Conservation (phyloP, 345 rosid genomes). For the Moringa oleifera region DNA sequence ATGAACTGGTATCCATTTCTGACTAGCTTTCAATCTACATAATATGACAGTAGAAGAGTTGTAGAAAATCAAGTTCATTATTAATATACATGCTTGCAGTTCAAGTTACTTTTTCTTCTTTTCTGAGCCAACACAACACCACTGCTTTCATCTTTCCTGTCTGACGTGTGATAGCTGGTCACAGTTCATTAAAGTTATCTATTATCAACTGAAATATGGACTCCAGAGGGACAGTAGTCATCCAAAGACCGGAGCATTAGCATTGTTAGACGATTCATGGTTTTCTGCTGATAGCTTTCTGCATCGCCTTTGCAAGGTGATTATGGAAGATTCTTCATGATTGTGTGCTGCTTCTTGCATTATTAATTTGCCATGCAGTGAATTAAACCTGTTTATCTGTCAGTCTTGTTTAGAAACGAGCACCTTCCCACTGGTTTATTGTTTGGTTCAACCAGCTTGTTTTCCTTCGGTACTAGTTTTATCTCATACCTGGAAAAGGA, state of each 20-base stretch:
- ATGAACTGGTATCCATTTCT: not conserved
- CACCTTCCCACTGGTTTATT: not conserved
- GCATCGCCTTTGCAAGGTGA: conserved; percentile 73
- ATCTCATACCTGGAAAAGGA: too few species aligned
- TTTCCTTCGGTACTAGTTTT: not conserved
- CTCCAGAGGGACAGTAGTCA: conserved; percentile 55
- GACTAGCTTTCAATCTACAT: not conserved
- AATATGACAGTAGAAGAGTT: too few species aligned
- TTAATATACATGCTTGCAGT: not conserved
- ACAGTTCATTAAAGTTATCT: conserved; percentile 80
- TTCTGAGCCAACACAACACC: not conserved
- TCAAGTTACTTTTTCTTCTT: not conserved
- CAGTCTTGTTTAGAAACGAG: not conserved
- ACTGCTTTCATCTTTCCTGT: not conserved
- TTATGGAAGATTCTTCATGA: conserved; percentile 1
- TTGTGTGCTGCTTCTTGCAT: not conserved
- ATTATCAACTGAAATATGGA: conserved; percentile 84
- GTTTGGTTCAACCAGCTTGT: not conserved
- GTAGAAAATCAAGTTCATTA: not conserved
- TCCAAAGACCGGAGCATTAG: conserved; percentile 42
- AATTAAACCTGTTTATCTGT: too few species aligned
- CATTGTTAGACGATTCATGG: conserved; percentile 80
- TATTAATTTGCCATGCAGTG: not conserved
- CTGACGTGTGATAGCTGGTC: conserved; percentile 7
- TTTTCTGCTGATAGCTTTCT: conserved; percentile 78